These are phyloP conservation scores for Spirogloea muscicola DNA, from an alignment of 139 green algal genomes.

Conservation along the genomic window DNA sequence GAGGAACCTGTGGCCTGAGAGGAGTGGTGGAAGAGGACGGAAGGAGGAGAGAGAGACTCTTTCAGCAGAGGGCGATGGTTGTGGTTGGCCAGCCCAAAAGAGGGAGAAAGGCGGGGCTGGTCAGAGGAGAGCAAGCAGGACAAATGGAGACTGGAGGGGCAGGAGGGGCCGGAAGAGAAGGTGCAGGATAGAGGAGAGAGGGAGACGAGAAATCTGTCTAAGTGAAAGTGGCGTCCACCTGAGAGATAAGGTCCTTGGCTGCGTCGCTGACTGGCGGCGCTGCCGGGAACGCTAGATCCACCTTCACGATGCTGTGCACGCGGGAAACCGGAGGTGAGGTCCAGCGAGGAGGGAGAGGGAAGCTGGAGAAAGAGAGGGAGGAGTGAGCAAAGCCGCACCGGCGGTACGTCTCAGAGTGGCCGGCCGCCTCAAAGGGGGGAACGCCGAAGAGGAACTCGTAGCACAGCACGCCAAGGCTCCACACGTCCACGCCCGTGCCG, in stretches of 20 bases:
- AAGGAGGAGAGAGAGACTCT: background rate
- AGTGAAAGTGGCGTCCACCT: background rate
- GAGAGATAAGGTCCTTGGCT: background rate
- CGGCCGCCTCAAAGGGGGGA: slow-evolving; percentile 89
- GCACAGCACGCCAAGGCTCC: slow-evolving; percentile 88
- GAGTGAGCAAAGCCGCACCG: slow-evolving; percentile 3
- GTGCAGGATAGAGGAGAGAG: background rate
- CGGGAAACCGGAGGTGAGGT: background rate
- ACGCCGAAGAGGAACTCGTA: slow-evolving; percentile 95
- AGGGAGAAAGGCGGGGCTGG: background rate
- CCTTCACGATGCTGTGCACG: slow-evolving; percentile 6
- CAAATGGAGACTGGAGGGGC: background rate
- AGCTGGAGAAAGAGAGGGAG: background rate
- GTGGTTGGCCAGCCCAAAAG: background rate
- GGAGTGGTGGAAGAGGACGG: background rate
- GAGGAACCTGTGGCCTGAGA: background rate
- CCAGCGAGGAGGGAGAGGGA: background rate
- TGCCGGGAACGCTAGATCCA: background rate
- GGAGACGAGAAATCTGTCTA: background rate
- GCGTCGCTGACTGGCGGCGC: background rate
- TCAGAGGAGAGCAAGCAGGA: background rate
- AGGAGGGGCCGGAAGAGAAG: background rate
- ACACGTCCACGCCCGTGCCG: slow-evolving; percentile 79
- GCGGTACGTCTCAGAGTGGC: slow-evolving; percentile 71
- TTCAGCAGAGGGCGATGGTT: no score